A percentile compares a stretch with the other conserved stretches of the same genome.
phyloP scores from a whole-genome alignment of 805 yeast species.

The Candida berthetii region DNA sequence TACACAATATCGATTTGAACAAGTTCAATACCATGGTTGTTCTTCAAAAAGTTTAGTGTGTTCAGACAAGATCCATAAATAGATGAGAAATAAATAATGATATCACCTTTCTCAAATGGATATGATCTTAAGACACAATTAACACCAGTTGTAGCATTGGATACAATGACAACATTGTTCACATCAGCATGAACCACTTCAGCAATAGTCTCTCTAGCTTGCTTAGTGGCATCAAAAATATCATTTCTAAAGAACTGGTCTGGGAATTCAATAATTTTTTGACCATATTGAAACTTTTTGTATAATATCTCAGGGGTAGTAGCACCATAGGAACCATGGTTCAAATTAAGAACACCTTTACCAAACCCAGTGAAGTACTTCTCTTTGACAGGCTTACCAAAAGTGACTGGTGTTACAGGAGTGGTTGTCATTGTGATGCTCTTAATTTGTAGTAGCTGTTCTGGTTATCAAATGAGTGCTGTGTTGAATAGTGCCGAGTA shows the following conservation, averaged over 20 bases:
- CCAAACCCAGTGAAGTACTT: conserved; percentile 39
- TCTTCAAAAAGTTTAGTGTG: conserved; percentile 35
- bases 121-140: conserved; percentile 50
- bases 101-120: conserved; percentile 41
- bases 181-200: conserved; percentile 41
- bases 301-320: conserved; percentile 43
- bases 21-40: conserved; percentile 5
- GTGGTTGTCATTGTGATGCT: too few species aligned
- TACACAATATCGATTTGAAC: conserved; percentile 26
- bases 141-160: conserved; percentile 57
- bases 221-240: conserved; percentile 19
- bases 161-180: conserved; percentile 43
- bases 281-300: conserved; percentile 22
- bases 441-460: too few species aligned
- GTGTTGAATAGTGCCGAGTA: too few species aligned
- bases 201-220: conserved; percentile 31
- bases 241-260: conserved; percentile 31
- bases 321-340: conserved; percentile 63
- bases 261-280: conserved; percentile 32
- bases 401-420: conserved; percentile 25
- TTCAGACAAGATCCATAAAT: conserved; percentile 51
- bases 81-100: conserved; percentile 40
- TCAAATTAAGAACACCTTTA: conserved; percentile 37
- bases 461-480: too few species aligned
- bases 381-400: conserved; percentile 45